Base-by-base conservation (phyloP, 2,329 filamentous ascomycete species). In the Pezicula radicicola region DNA sequence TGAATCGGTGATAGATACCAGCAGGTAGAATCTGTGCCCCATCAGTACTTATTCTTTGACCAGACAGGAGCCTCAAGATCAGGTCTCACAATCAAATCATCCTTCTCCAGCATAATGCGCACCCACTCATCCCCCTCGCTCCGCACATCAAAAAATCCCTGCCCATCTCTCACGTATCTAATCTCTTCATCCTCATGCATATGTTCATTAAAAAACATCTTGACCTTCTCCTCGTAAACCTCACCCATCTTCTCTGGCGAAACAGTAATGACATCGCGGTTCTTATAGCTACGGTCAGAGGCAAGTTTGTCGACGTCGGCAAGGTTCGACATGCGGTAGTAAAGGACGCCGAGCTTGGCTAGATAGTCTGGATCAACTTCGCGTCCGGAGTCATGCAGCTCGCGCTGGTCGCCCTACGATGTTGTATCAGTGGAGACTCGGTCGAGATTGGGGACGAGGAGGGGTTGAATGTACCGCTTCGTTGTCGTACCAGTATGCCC, bases 181-280 rank as follows among this genome's bases (percentile, higher is more conserved):
- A 99, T 99, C 79, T 99, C 94, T 75, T 99, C 94, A 62, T 99
- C 94, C 75, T 99, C 94, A 68, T 99, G 94, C 63, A 99, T 71
- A 70, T 99, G 94, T 78, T 99, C 94, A 63, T 88, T 70, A 75
- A 97, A 99, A 76, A 99, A 99, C 60, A 73, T 83, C 75, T 91
- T 92, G 57, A 99, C 91, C 72, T 97, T 97, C 57, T 88, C 83
- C 72, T 99, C 93, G 75, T 97, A 99, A 42, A 84, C 73, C 37
- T 83, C 88, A 51, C 91, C 91, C 87, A 97, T 91, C 58, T 84
- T 87, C 57, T 85, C 77, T 0, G 92, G 93, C 7, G 90, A 95
- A 19, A 99, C 89, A 54, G 83, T 89, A 69, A 97, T 89, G 73
- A 95, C 86, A 75, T 99, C 94, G 52, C 93, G 88, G 77, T 97